phyloP scores from a whole-genome alignment of 2,329 filamentous ascomycete genomes.

The Stachybotrys elegans region DNA sequence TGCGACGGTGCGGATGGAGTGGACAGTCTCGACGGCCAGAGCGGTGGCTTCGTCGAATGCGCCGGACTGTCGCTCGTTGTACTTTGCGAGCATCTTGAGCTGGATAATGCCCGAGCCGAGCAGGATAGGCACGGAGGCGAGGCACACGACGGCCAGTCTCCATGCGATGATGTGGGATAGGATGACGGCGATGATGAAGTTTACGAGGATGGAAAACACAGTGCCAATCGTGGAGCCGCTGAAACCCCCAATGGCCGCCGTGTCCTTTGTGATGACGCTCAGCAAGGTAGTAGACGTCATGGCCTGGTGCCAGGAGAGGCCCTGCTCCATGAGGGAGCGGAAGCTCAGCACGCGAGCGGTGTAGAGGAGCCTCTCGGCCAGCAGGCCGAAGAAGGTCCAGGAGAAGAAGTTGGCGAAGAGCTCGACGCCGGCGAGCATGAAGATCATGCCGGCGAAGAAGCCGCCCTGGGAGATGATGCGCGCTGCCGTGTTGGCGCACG shows the following conservation, averaged over 20 bases:
- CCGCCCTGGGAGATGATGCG: conserved; percentile 31
- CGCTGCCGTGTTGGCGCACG: conserved; percentile 32
- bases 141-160: conserved; percentile 70
- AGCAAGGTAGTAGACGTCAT: conserved; percentile 58
- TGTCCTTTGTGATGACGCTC: conserved; percentile 65
- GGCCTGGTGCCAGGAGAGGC: conserved; percentile 67
- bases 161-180: conserved; percentile 68
- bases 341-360: conserved; percentile 59
- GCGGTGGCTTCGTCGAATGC: conserved; percentile 60
- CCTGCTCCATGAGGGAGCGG: conserved; percentile 60
- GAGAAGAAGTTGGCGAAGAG: conserved; percentile 52
- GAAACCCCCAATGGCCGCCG: conserved; percentile 60
- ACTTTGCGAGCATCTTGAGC: conserved; percentile 54
- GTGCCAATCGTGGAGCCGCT: conserved; percentile 68
- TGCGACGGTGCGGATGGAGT: conserved; percentile 59
- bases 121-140: conserved; percentile 64
- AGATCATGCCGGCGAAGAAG: conserved; percentile 54
- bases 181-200: conserved; percentile 63
- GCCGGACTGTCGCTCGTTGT: conserved; percentile 58
- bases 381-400: conserved; percentile 40
- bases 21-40: conserved; percentile 63
- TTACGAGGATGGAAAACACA: conserved; percentile 62
- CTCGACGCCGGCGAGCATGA: conserved; percentile 43
- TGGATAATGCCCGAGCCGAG: conserved; percentile 66
- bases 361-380: conserved; percentile 60